Conservation (phyloP, 176 grass and related monocot species). For the Aegilops speltoides region DNA sequence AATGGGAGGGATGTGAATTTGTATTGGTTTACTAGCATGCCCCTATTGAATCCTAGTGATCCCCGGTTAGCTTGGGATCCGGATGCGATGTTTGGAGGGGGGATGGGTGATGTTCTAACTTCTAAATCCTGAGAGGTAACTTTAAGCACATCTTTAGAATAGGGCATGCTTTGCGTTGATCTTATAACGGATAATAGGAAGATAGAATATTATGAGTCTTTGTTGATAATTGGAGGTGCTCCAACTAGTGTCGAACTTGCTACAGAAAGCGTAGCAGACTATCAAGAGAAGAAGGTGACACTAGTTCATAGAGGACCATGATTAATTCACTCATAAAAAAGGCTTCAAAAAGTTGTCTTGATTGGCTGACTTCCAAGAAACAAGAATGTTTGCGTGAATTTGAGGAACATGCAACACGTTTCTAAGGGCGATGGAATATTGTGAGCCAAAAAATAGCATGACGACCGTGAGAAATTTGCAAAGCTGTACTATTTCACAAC, state of each 20-base stretch:
- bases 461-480: too few species aligned
- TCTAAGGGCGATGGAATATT: too few species aligned
- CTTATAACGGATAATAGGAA: slow-evolving; percentile 44
- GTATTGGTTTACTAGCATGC: background rate
- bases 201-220: slow-evolving; percentile 62
- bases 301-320: slow-evolving; percentile 77
- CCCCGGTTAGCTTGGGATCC: background rate
- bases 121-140: slow-evolving; percentile 69
- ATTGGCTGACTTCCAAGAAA: slow-evolving; percentile 84
- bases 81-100: background rate
- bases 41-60: background rate
- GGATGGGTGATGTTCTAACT: background rate
- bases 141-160: background rate
- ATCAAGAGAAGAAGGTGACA: slow-evolving; percentile 80
- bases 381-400: too few species aligned
- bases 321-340: slow-evolving; percentile 59
- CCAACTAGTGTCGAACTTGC: slow-evolving; percentile 94
- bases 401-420: too few species aligned
- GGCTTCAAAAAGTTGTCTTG: slow-evolving; percentile 62
- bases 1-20: background rate
- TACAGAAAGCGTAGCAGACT: slow-evolving; percentile 74
- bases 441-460: too few species aligned
- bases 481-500: too few species aligned
- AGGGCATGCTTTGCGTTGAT: background rate
- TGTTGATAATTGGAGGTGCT: slow-evolving; percentile 82